Evolutionary conservation across 768 basidiomycete genomes (phyloP).

Genomic region (Panus rudis): DNA sequence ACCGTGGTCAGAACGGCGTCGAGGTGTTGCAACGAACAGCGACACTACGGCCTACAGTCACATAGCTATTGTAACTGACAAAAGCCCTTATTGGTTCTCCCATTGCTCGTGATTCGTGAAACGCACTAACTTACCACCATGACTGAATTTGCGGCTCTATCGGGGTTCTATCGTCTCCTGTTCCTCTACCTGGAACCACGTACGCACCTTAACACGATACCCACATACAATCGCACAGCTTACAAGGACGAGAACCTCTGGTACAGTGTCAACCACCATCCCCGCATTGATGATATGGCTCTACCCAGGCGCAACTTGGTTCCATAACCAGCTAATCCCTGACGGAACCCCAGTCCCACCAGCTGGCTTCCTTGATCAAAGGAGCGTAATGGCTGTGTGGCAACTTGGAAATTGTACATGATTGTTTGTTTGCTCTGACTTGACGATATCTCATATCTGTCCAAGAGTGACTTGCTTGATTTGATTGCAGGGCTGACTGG

Average conservation of each 20-base stretch:
- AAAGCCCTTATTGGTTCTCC: too few species aligned
- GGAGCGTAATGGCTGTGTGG: constrained; percentile 56
- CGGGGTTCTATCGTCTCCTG: constrained; percentile 53
- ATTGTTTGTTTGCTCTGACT: not conserved
- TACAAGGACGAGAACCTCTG: not conserved
- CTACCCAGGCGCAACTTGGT: constrained; percentile 59
- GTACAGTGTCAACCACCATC: constrained; percentile 41
- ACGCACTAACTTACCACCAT: too few species aligned
- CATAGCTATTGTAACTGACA: too few species aligned
- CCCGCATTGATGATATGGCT: constrained; percentile 47
- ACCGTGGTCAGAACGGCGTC: too few species aligned
- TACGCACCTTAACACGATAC: constrained; percentile 15
- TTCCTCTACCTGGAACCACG: constrained; percentile 65
- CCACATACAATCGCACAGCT: not conserved
- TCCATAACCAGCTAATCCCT: constrained; percentile 60
- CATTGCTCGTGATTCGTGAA: too few species aligned
- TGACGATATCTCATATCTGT: not conserved
- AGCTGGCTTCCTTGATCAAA: constrained; percentile 32
- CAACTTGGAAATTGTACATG: constrained; percentile 58
- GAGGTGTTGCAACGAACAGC: too few species aligned
- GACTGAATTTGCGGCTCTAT: constrained; percentile 46
- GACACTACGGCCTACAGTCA: too few species aligned
- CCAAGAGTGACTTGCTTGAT: not conserved
- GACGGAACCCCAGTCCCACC: constrained; percentile 25
- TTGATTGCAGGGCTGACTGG: too few species aligned